Evolutionary conservation across 768 basidiomycete species (phyloP), one percentile per base, ranked within the genome.

Genomic region (Thelephora ganbajun): DNA sequence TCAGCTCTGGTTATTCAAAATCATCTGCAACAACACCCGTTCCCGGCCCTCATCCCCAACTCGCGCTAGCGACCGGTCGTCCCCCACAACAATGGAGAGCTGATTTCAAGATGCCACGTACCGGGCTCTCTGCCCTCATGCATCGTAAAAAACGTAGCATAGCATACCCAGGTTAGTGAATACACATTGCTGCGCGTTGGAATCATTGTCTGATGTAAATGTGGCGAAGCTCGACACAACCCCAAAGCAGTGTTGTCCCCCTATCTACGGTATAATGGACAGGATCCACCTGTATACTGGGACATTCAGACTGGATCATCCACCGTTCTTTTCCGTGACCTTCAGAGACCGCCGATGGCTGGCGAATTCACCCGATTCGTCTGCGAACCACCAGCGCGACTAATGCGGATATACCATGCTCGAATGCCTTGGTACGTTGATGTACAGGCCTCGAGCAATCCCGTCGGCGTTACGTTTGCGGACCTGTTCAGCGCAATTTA

Each of bases 401-500:
- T 60, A 48, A 70, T 83, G 65, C 75, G 77, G 11, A 55, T 83
- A 44, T 76, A 69, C 54, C 77, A 80, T 59, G 61, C 71, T 0
- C 63, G 66, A 33, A 61, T 80, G 0, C 81, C 82, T 0, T 84
- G 82, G 82, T 79, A 73, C 60, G 70, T 84, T 57, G 80, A 83
- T 52, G 64, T 81, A 14, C 55, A 57, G 19, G 60, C 69, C 35
- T 59, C 59, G 6, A 53, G 53, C 22, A 66, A 70, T 36, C 67
- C 69, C 2, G 61, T 71, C 19, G 80, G 79, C n/a, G 67, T 82
- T 47, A 77, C 78, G 5, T 62, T 83, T 2, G 62, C 63, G 33
- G 77, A 83, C 50, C 63, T 84, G 13, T 61, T 83, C 45, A 49
- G 53, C 30, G 69, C 72, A 50, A 59, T 81, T 42, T 70, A 65